Conservation (phyloP, 345 rosid species). For the Trapa bicornis region DNA sequence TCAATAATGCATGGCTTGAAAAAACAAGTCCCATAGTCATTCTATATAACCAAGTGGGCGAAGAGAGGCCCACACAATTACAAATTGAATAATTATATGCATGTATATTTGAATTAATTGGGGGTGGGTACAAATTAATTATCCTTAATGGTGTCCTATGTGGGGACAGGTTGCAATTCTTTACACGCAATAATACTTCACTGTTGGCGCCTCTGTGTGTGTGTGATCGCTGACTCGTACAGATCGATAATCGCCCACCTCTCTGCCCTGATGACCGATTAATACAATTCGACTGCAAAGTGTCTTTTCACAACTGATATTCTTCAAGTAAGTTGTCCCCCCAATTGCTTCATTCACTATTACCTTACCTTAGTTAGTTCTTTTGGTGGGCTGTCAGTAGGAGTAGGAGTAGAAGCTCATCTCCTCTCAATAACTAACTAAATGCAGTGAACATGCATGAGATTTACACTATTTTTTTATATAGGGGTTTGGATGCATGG, state of each 20-base stretch:
- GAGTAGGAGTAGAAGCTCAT: too few relatives aligned
- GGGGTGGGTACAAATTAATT: not conserved
- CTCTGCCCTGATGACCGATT: too few relatives aligned
- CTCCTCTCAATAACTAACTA: too few relatives aligned
- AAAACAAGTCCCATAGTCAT: not conserved
- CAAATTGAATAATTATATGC: not conserved
- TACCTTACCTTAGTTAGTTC: too few relatives aligned
- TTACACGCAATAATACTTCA: not conserved
- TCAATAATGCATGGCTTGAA: not conserved
- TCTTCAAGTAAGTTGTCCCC: conserved; percentile 3
- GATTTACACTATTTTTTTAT: too few relatives aligned
- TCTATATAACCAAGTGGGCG: not conserved
- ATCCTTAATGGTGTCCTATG: not conserved
- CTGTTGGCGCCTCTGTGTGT: not conserved
- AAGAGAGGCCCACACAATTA: not conserved
- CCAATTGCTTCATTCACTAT: not conserved
- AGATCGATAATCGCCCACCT: not conserved
- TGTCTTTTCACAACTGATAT: conserved; percentile 25
- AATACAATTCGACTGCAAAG: conserved; percentile 11
- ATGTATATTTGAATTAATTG: not conserved
- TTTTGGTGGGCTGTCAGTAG: too few relatives aligned
- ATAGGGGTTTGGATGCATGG: too few relatives aligned
- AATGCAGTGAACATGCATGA: too few relatives aligned
- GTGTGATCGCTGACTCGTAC: not conserved
- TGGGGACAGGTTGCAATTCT: conserved; percentile 2